Base-by-base conservation (phyloP, 2,329 filamentous ascomycete species). In the Pseudogymnoascus sp. region DNA sequence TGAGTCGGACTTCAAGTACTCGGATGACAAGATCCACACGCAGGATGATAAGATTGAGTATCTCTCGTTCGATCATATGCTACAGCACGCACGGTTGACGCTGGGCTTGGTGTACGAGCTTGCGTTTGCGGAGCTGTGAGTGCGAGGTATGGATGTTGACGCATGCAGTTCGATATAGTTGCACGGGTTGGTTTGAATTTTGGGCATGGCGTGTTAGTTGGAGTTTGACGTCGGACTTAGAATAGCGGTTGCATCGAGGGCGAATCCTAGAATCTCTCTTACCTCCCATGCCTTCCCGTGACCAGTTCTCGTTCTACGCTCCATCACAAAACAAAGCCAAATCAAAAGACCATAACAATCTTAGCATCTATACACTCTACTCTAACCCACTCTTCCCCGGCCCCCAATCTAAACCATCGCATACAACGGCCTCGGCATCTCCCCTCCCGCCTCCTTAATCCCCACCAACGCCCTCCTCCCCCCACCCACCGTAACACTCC, bases 11-110 rank as follows among this genome's bases (percentile, higher is more conserved):
- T 90, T 91, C 73, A 83, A 85, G 73, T 75, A 84, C 67, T 83
- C 80, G 7, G 84, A 90, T 71, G 81, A 84, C 68, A 83, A 88
- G 68, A 91, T 91, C 63, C 88, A 91, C 72, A 84, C 83, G 19
- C 85, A 85, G 0, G 84, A 89, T 38, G 89, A 91, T 72, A 80
- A 80, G 70, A 86, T 91, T 67, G 84, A 90, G 71, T 87, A 85
- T 67, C 77, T 91, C 38, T 88, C 86, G 69, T 96, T 96, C 73
- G 86, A 93, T 73, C 92, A 96, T 75, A 96, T 96, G 91, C 81
- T 95, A 35, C 88, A 96, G 78, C 92, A 96, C 76, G 91, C 90
- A 21, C 88, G 86, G 73, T 83, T 96, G 82, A 95, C 91, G 1
- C 79, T 96, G 33, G 90, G 88, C 4, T 82, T 96, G 69, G 90